These are phyloP conservation scores for Solanum lignicaule DNA, from an alignment of 257 asterid genomes.

Conservation along the genomic window DNA sequence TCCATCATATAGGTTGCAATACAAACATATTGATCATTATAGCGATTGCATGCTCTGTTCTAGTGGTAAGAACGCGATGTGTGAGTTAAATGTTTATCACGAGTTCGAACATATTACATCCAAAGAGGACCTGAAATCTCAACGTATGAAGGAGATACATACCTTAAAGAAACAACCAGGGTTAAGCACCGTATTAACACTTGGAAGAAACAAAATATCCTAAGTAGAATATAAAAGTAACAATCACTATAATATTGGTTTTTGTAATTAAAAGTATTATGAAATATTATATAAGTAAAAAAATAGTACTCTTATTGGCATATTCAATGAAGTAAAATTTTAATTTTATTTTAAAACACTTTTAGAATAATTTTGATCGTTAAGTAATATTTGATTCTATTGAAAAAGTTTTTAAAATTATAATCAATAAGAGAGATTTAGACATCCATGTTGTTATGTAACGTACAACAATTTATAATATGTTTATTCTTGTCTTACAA, in stretches of 20 bases:
- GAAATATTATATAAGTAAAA: neutral
- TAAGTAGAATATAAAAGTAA: too few relatives aligned
- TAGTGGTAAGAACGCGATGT: neutral
- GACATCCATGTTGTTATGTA: neutral
- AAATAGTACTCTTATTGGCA: neutral
- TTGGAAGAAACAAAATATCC: neutral
- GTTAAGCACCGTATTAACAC: neutral
- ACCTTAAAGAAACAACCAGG: neutral
- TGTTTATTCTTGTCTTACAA: too few relatives aligned
- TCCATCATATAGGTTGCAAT: neutral
- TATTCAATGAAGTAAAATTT: neutral
- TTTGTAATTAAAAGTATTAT: neutral
- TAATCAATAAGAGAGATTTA: too few relatives aligned
- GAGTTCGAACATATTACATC: neutral
- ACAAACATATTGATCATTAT: too few relatives aligned
- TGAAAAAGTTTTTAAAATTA: too few relatives aligned
- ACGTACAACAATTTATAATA: too few relatives aligned
- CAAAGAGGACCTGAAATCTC: neutral
- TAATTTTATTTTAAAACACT: too few relatives aligned
- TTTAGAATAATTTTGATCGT: neutral
- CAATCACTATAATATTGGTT: too few relatives aligned
- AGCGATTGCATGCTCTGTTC: neutral
- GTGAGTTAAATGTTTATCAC: neutral
- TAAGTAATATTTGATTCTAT: neutral
- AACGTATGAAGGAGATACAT: neutral